Percentiles rank a stretch among this genome's conserved stretches.
phyloP scores from a whole-genome alignment of 768 basidiomycete genomes.

The Lenzites betulinus region DNA sequence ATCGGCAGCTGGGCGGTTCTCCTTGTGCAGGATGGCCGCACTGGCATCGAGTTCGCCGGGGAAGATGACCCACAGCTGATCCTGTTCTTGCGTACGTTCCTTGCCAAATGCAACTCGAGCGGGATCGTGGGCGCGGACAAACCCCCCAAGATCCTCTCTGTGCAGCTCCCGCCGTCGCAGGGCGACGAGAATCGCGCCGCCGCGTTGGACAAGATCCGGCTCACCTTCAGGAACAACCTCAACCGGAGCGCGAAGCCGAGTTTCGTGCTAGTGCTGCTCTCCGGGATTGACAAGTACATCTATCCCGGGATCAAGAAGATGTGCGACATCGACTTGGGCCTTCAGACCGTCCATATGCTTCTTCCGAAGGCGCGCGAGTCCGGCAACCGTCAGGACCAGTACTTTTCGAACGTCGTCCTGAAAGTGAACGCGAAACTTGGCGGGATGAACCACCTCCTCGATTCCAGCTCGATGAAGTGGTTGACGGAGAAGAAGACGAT shows the following conservation, averaged over 20 bases:
- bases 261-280: conserved; percentile 72
- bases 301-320: conserved; percentile 83
- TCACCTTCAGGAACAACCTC: conserved; percentile 26
- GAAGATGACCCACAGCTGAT: conserved; percentile 45
- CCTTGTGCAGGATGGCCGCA: conserved; percentile 54
- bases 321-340: conserved; percentile 70
- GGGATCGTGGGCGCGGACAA: conserved; percentile 54
- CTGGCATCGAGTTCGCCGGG: conserved; percentile 37
- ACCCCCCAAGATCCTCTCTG: conserved; percentile 40
- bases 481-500: conserved; percentile 69
- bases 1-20: conserved; percentile 68
- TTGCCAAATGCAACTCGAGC: conserved; percentile 52
- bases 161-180: conserved; percentile 36
- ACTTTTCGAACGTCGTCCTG: conserved; percentile 78
- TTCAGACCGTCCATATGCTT: conserved; percentile 77
- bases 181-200: conserved; percentile 40
- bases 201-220: conserved; percentile 46
- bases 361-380: conserved; percentile 59
- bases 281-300: conserved; percentile 67
- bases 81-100: conserved; percentile 53
- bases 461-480: conserved; percentile 59
- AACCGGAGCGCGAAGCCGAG: conserved; percentile 44
- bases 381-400: conserved; percentile 66
- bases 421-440: conserved; percentile 86
- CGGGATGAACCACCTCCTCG: conserved; percentile 74